Evolutionary conservation across 2,329 filamentous ascomycete genomes (phyloP), one percentile per base, ranked within the genome.

Genomic region (Paramyrothecium roridum): DNA sequence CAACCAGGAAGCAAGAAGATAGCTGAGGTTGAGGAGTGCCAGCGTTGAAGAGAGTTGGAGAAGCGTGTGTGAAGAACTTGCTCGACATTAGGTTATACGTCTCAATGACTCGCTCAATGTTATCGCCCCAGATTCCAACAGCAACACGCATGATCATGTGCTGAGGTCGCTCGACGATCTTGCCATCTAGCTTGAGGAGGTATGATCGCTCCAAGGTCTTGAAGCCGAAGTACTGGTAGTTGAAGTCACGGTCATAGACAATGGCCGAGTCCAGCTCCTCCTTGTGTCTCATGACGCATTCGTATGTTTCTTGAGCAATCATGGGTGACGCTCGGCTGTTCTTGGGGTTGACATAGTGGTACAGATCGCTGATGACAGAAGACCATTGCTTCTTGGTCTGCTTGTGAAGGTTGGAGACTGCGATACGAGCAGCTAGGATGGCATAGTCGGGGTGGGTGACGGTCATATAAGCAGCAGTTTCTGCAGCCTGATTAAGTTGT

Each of bases 341-440:
- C 79, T 91, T 96, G 59, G 93, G 92, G 80, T 99, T 99, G 75
- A 96, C 80, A 75, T 97, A 99, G 80, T 95, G 84, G 79, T 93
- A 97, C 46, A 99, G 86, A 68, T 99, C 95, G 66, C 86, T 88
- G 66, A 99, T 84, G 57, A 99, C 95, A 51, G 91, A 82, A n/a
- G 95, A 98, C 81, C 96, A 99, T 73, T 98, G 93, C 83, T 99
- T 99, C 85, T 98, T 98, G 62, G 95, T 99, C 83, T 99, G 95
- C 80, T 99, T 99, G 87, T 99, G 95, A 57, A 99, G 89, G 80
- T 99, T 99, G 70, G 95, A 99, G 54, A 99, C 95, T 65, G 95
- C 95, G 71, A 99, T 98, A 78, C 95, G 93, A 63, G 95, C 95
- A 62, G 95, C 95, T 57, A 99, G 91, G 72, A 98, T 96, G 73